Evolutionary conservation across 495 filamentous ascomycete genomes (phyloP).

Genomic region (Penicillium taxi): DNA sequence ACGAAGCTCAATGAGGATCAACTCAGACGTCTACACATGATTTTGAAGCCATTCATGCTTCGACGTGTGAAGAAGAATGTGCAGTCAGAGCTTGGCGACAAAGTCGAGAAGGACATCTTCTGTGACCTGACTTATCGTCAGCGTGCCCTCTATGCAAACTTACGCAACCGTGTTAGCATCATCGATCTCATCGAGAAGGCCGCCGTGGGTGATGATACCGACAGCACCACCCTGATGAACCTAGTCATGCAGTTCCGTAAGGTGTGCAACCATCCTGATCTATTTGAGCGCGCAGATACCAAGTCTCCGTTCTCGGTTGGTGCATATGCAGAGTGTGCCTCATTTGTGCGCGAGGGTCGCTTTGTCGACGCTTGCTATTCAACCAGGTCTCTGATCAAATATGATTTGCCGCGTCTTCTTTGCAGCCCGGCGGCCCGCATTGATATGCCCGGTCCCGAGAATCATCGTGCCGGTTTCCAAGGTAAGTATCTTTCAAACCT

Average conservation of each 20-base stretch:
- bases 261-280: slow-evolving; percentile 96
- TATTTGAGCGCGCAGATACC: slow-evolving; percentile 92
- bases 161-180: slow-evolving; percentile 94
- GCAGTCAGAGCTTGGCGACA: slow-evolving; percentile 96
- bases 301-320: slow-evolving; percentile 74
- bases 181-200: slow-evolving; percentile 99
- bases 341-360: slow-evolving; percentile 81
- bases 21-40: slow-evolving; percentile 94
- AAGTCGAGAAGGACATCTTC: slow-evolving; percentile 93
- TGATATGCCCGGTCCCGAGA: slow-evolving; percentile 66
- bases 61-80: slow-evolving; percentile 99
- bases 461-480: slow-evolving; percentile 66
- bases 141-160: slow-evolving; percentile 82
- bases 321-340: slow-evolving; percentile 87
- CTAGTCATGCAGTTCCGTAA: slow-evolving; percentile 99
- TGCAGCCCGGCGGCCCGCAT: slow-evolving; percentile 69
- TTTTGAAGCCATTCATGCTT: slow-evolving; percentile 98
- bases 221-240: slow-evolving; percentile 96
- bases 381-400: slow-evolving; percentile 77
- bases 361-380: slow-evolving; percentile 80
- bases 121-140: slow-evolving; percentile 97
- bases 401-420: slow-evolving; percentile 69
- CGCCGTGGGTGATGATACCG: slow-evolving; percentile 85
- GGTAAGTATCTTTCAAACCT: slow-evolving; percentile 63
- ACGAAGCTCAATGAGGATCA: slow-evolving; percentile 98